Evolutionary conservation across 2,329 filamentous ascomycete genomes (phyloP), one percentile per base, ranked within the genome.

Genomic region (Trichothecium roseum): DNA sequence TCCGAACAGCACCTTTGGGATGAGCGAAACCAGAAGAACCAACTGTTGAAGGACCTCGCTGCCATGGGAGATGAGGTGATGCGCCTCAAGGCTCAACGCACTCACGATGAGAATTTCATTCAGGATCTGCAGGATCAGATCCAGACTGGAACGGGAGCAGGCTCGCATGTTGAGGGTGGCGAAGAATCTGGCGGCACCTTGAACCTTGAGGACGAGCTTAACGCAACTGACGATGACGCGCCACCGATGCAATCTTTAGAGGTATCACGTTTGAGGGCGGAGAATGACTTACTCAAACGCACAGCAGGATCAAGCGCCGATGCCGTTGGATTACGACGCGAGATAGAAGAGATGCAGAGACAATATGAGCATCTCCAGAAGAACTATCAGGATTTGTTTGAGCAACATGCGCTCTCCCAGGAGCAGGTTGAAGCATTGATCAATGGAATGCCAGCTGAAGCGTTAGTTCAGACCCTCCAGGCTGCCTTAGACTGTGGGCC

Each of bases 121-220:
- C 62, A 62, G 35, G 72, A 79, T 28, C 63, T 80, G 14, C 70
- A 79, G 47, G 74, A 80, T 46, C 72, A 76, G 47, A 47, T 74
- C 22, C 60, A 65, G 33, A 53, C 61, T 13, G 54, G 50, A n/a
- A 53, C 51, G 17, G 44, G 43, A 14, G 33, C 35, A 20, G 37
- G 27, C 7, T 16, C 16, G 16, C 37, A 28, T 13, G 39, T 13
- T 18, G 36, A 30, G 13, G 24, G 46, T 16, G 43, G 43, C 6
- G 40, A 31, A 18, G 36, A 37, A 8, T 36, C 48, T 18, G 39
- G 43, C 8, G 31, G 45, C 12, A 42, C 46, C 28, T 59, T 68
- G 28, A 73, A 59, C 40, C 66, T 81, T 8, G 74, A 78, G 51
- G 69, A 78, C 40, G 76, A 81, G 51, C 62, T 81, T 4, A 68